Percentiles rank a stretch among this genome's conserved stretches.
Conservation (phyloP, 1,284 basidiomycete species). For the Tetrapyrgos nigripes region DNA sequence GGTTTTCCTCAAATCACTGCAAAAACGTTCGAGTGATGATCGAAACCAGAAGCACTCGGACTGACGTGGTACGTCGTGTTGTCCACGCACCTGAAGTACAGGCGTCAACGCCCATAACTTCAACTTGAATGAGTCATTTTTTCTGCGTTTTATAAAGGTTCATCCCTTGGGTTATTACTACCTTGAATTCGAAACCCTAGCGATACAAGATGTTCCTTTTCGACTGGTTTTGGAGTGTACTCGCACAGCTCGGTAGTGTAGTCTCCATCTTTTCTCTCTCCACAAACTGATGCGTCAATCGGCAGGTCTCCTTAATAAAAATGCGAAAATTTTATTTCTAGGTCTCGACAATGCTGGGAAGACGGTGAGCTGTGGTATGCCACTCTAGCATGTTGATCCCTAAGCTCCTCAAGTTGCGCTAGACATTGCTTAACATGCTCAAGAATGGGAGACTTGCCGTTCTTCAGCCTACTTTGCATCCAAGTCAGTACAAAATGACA, state of each 20-base stretch:
- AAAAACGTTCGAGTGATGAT: no score
- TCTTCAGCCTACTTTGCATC: slow-evolving; percentile 97
- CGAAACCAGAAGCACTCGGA: background rate
- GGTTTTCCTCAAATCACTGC: no score
- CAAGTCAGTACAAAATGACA: slow-evolving; percentile 65
- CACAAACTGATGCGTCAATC: slow-evolving; percentile 10
- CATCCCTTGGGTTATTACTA: no score
- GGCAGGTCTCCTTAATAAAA: slow-evolving; percentile 95
- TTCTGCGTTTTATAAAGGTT: no score
- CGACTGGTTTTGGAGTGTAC: slow-evolving; percentile 96
- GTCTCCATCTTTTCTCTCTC: background rate
- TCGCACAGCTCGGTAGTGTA: slow-evolving; percentile 81
- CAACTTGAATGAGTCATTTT: no score
- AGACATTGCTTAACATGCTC: slow-evolving; percentile 99
- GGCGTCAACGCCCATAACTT: no score
- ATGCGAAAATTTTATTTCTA: slow-evolving; percentile 99
- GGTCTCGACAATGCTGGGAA: slow-evolving; percentile 99
- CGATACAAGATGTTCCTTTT: slow-evolving; percentile 76
- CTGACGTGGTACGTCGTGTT: background rate
- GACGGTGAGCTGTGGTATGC: slow-evolving; percentile 73
- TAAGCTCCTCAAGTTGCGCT: slow-evolving; percentile 12
- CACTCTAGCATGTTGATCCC: background rate
- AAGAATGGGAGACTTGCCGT: slow-evolving; percentile 99
- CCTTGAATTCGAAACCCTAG: slow-evolving; percentile 1
- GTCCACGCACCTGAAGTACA: background rate